A percentile compares a stretch with the other conserved stretches of the same genome.
Conservation (phyloP, 768 basidiomycete species). For the Russula compacta region DNA sequence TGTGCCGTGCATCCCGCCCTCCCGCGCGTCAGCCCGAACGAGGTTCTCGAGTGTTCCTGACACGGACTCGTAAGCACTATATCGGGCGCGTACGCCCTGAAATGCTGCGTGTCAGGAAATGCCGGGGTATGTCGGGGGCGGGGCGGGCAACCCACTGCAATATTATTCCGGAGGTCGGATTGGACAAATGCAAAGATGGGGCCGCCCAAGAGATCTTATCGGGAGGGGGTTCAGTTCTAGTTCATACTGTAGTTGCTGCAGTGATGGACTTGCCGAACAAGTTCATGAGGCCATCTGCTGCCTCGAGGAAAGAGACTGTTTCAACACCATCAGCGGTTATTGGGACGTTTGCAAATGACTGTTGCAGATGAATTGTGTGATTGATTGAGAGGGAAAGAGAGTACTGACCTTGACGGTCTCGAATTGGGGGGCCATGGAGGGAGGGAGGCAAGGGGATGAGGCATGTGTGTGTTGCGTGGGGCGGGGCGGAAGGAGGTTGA, state of each 20-base stretch:
- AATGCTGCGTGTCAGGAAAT: background rate
- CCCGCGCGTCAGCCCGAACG: slow-evolving; percentile 41
- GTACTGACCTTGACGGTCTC: slow-evolving; percentile 53
- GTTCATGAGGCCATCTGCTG: slow-evolving; percentile 74
- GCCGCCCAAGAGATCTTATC: slow-evolving; percentile 54
- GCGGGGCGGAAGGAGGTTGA: background rate
- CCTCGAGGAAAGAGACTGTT: slow-evolving; percentile 72
- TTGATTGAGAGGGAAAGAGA: background rate
- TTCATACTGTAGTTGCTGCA: background rate
- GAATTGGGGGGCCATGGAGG: slow-evolving; percentile 48
- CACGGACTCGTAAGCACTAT: slow-evolving; percentile 32
- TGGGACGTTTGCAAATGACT: slow-evolving; percentile 86
- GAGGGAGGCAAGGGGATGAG: slow-evolving; percentile 4
- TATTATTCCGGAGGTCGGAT: slow-evolving; percentile 58
- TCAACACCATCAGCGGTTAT: slow-evolving; percentile 71
- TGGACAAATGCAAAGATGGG: slow-evolving; percentile 69
- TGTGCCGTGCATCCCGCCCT: slow-evolving; percentile 40
- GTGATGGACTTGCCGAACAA: slow-evolving; percentile 49
- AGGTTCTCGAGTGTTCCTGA: slow-evolving; percentile 55
- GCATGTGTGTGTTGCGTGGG: background rate
- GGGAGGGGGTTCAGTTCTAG: background rate
- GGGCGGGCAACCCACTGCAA: slow-evolving; percentile 37
- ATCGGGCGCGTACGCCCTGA: slow-evolving; percentile 59
- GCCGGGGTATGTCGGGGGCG: background rate
- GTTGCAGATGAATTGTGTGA: background rate